Evolutionary conservation across 345 rosid species (phyloP).

Genomic region (Barbarea vulgaris): DNA sequence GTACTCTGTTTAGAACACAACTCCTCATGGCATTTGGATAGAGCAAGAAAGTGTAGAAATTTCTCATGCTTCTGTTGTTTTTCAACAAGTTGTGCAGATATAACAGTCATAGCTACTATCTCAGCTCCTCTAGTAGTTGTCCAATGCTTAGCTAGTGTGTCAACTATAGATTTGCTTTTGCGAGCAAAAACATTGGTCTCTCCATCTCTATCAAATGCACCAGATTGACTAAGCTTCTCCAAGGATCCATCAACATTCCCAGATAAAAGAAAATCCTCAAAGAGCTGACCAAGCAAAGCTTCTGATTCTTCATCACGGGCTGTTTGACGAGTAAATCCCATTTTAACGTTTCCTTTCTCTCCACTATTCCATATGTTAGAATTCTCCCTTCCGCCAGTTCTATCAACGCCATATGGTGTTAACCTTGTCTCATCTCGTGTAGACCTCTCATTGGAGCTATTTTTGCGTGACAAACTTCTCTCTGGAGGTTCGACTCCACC

Average conservation of each 20-base stretch:
- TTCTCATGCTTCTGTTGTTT: slow-evolving; percentile 90
- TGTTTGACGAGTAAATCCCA: slow-evolving; percentile 61
- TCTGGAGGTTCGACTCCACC: slow-evolving; percentile 98
- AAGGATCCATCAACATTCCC: slow-evolving; percentile 68
- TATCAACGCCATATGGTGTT: slow-evolving; percentile 45
- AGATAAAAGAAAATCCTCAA: slow-evolving; percentile 68
- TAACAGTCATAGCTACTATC: slow-evolving; percentile 71
- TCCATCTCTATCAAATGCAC: slow-evolving; percentile 93
- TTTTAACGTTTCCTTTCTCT: slow-evolving; percentile 54
- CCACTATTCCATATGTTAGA: slow-evolving; percentile 64
- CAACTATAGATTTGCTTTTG: slow-evolving; percentile 81
- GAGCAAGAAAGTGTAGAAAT: slow-evolving; percentile 92
- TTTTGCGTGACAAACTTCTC: slow-evolving; percentile 86
- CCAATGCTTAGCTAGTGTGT: slow-evolving; percentile 98
- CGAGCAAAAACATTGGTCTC: slow-evolving; percentile 81
- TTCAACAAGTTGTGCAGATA: slow-evolving; percentile 73
- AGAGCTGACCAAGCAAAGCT: slow-evolving; percentile 80
- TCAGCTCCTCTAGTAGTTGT: slow-evolving; percentile 97
- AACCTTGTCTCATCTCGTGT: slow-evolving; percentile 63
- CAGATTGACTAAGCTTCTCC: slow-evolving; percentile 66
- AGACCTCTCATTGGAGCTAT: slow-evolving; percentile 82
- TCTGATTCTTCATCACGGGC: slow-evolving; percentile 91
- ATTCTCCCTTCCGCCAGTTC: slow-evolving; percentile 66
- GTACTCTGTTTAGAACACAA: slow-evolving; percentile 81
- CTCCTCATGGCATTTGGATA: slow-evolving; percentile 97